Evolutionary conservation across 2,329 filamentous ascomycete genomes (phyloP).

Genomic region (Aaosphaeria arxii): DNA sequence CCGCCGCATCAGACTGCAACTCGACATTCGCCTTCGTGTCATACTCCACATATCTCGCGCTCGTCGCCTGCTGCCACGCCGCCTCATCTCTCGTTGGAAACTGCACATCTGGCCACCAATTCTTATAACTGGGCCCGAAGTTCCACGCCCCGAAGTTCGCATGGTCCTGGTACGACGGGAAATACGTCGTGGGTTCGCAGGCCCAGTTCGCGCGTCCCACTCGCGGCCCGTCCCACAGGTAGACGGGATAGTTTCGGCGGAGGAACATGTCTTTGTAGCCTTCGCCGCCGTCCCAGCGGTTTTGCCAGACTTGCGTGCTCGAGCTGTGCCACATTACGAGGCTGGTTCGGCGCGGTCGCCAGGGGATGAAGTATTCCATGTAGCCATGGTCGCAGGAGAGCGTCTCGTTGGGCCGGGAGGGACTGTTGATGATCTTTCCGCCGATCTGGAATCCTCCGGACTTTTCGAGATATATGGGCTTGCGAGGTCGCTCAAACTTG

Average conservation of each 20-base stretch:
- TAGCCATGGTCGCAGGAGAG: slow-evolving; percentile 28
- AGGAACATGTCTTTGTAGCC: slow-evolving; percentile 26
- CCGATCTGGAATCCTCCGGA: slow-evolving; percentile 25
- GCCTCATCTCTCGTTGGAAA: slow-evolving; percentile 14
- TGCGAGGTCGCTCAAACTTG: slow-evolving; percentile 2
- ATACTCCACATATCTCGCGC: slow-evolving; percentile 20
- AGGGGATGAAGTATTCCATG: slow-evolving; percentile 26
- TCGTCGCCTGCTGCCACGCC: slow-evolving; percentile 21
- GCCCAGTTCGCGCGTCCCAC: slow-evolving; percentile 23
- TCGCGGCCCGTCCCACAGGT: slow-evolving; percentile 23
- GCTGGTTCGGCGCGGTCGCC: slow-evolving; percentile 16
- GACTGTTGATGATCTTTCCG: slow-evolving; percentile 12
- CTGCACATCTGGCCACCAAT: slow-evolving; percentile 20
- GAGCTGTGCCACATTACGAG: slow-evolving; percentile 26
- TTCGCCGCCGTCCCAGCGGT: slow-evolving; percentile 22
- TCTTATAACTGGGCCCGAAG: slow-evolving; percentile 14
- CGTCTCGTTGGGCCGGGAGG: slow-evolving; percentile 9
- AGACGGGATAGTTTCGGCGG: slow-evolving; percentile 21
- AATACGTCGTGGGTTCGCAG: slow-evolving; percentile 14
- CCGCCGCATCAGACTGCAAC: slow-evolving; percentile 17
- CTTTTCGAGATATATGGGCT: slow-evolving; percentile 13
- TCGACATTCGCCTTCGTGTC: slow-evolving; percentile 18
- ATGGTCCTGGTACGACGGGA: slow-evolving; percentile 14
- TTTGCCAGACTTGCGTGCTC: slow-evolving; percentile 24
- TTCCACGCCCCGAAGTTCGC: slow-evolving; percentile 22